Percentiles rank a stretch among this genome's conserved stretches.
Evolutionary conservation across 2,329 filamentous ascomycete species (phyloP).

Genomic region (Bertia moriformis): DNA sequence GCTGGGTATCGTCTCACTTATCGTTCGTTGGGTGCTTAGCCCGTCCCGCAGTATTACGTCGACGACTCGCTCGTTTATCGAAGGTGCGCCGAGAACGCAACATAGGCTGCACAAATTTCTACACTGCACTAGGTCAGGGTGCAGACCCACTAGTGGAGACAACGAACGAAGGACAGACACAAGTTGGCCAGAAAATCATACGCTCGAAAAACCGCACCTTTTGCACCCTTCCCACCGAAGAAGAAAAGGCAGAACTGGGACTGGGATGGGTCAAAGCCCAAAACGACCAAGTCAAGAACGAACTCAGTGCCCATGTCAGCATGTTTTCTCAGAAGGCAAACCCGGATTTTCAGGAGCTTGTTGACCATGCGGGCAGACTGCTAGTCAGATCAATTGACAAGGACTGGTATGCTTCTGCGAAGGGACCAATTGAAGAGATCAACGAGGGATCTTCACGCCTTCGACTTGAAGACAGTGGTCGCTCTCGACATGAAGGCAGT

Average conservation of each 20-base stretch:
- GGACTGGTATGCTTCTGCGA: conserved; percentile 18
- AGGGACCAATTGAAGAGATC: conserved; percentile 7
- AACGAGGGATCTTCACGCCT: conserved; percentile 1
- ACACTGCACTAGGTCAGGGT: neutral
- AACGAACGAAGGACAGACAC: conserved; percentile 8
- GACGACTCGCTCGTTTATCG: conserved; percentile 32
- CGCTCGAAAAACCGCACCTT: conserved; percentile 39
- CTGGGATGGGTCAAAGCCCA: conserved; percentile 23
- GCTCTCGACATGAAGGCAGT: no score
- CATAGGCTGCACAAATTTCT: neutral
- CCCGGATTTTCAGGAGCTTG: conserved; percentile 22
- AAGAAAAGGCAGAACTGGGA: conserved; percentile 12
- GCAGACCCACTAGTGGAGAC: conserved; percentile 5
- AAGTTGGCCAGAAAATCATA: conserved; percentile 18
- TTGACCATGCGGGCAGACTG: conserved; percentile 18
- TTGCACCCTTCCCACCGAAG: conserved; percentile 32
- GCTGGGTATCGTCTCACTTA: conserved; percentile 48
- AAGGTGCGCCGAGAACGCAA: conserved; percentile 19
- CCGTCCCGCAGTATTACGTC: conserved; percentile 36
- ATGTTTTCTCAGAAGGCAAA: conserved; percentile 28
- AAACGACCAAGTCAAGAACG: conserved; percentile 32
- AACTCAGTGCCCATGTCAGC: conserved; percentile 38
- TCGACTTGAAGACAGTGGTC: no score
- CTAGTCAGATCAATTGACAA: conserved; percentile 20
- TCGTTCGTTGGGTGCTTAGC: conserved; percentile 49